A percentile compares a stretch with the other conserved stretches of the same genome.
Conservation (phyloP, 129 eudicot species). For the Logfia minima region DNA sequence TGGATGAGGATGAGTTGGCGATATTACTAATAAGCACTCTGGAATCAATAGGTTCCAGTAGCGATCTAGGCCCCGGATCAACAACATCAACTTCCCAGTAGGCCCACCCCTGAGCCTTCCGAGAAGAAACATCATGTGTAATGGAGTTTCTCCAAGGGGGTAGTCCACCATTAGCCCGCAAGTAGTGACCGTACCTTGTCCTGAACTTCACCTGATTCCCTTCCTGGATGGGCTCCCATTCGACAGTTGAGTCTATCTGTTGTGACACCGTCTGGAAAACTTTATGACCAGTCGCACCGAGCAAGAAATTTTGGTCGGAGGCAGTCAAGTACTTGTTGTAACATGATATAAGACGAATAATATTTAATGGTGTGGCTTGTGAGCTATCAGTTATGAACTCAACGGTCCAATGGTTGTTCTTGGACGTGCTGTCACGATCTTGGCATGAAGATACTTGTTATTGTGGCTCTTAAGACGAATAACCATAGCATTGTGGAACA, state of each 20-base stretch:
- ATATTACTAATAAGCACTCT: too few species aligned
- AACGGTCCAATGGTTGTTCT: background rate
- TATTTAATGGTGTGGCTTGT: background rate
- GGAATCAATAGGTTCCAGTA: too few species aligned
- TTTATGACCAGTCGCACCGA: background rate
- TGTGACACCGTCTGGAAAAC: background rate
- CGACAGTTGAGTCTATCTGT: background rate
- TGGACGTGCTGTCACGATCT: background rate
- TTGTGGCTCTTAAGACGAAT: background rate
- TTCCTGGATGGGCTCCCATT: background rate
- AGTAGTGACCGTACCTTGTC: background rate
- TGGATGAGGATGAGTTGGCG: too few species aligned
- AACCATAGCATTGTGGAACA: background rate
- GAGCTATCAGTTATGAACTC: background rate
- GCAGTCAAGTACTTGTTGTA: background rate
- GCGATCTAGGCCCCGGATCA: too few species aligned
- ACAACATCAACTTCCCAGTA: background rate
- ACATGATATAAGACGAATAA: background rate
- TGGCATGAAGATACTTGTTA: background rate
- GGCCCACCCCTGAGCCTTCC: background rate
- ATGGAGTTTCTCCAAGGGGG: background rate
- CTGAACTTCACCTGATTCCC: background rate
- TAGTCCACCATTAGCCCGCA: background rate
- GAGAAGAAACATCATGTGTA: background rate
- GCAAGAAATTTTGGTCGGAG: background rate